Base-by-base conservation (phyloP, 495 filamentous ascomycete genomes). In the Echria macrotheca region DNA sequence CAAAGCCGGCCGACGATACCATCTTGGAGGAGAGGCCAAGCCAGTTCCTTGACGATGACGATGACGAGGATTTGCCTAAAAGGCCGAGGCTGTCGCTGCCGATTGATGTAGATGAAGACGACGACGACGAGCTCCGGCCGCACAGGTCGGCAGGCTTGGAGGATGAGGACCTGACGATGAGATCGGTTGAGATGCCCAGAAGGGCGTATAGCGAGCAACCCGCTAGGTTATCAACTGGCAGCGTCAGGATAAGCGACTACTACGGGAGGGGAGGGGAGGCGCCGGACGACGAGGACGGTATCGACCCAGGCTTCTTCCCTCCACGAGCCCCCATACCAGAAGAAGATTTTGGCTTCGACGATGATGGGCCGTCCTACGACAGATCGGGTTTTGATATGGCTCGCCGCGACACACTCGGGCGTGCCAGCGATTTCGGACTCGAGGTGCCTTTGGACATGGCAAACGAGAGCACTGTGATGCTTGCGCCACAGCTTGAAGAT, bases 21-120 rank as follows among this genome's bases (percentile, higher is more conserved):
- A 56, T 25, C 43, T 56, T 52, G 26, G 71, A 28, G 59, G 63
- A 19, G 63, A 68, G 47, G 61, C n/a, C n/a, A n/a, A n/a, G n/a
- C n/a, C n/a, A n/a, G n/a, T n/a, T n/a, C n/a, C n/a, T n/a, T 46
- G 78, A 85, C 7, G 77, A 82, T 9, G 85, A 89, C 31, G 80
- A 82, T 46, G 84, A 83, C 22, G 77, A 80, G 12, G 79, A 81
- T 37, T 72, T 79, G 6, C 72, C 69, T 14, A 72, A 80, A 49
- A 68, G 74, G 19, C 86, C 86, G 2, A 74, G 83, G 8, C 69
- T 89, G 17, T 87, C 86, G 10, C 69, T 93, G 40, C 81, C 83
- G 11, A 62, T 89, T n/a, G 83, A 82, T 23, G 70, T 67, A 14
- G 72, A 72, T 11, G 83, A 72, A 4, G 80, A 84, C 22, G 81